Evolutionary conservation across 768 basidiomycete species (phyloP).

Genomic region (Kwoniella mangroviensis): DNA sequence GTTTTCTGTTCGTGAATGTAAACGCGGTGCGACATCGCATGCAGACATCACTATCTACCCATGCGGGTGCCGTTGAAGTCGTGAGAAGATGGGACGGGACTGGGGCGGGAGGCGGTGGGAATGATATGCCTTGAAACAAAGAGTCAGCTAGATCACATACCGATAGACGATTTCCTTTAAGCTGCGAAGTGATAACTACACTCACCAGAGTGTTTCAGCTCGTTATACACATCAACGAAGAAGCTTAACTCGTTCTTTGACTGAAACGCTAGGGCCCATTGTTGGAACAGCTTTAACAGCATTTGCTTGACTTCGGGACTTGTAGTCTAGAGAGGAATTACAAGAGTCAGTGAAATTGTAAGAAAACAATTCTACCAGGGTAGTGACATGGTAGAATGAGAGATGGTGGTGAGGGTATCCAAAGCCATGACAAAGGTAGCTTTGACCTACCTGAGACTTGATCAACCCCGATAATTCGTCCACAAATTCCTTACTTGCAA

Average conservation of each 20-base stretch:
- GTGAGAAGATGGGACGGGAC: constrained; percentile 47
- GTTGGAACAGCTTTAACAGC: constrained; percentile 80
- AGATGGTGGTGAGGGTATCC: too few relatives aligned
- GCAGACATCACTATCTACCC: constrained; percentile 96
- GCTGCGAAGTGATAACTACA: constrained; percentile 58
- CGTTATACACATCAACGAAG: constrained; percentile 78
- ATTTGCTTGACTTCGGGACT: constrained; percentile 82
- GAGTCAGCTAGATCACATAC: not conserved
- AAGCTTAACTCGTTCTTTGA: constrained; percentile 75
- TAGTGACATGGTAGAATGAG: too few relatives aligned
- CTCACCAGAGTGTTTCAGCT: constrained; percentile 74
- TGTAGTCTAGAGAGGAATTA: constrained; percentile 57
- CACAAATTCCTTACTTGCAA: constrained; percentile 88
- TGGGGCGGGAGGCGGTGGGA: constrained; percentile 49
- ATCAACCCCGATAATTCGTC: constrained; percentile 90
- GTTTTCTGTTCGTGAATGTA: constrained; percentile 93
- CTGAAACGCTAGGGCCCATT: constrained; percentile 90
- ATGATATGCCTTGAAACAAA: constrained; percentile 33
- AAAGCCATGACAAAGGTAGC: not conserved
- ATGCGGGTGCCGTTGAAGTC: constrained; percentile 73
- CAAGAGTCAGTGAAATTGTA: not conserved
- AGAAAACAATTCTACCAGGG: too few relatives aligned
- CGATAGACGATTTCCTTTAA: not conserved
- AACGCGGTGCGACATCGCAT: constrained; percentile 89
- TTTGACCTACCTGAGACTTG: constrained; percentile 65